Evolutionary conservation across 2,329 filamentous ascomycete species (phyloP), one percentile per base, ranked within the genome.

Genomic region (Trematosphaeria pertusa): DNA sequence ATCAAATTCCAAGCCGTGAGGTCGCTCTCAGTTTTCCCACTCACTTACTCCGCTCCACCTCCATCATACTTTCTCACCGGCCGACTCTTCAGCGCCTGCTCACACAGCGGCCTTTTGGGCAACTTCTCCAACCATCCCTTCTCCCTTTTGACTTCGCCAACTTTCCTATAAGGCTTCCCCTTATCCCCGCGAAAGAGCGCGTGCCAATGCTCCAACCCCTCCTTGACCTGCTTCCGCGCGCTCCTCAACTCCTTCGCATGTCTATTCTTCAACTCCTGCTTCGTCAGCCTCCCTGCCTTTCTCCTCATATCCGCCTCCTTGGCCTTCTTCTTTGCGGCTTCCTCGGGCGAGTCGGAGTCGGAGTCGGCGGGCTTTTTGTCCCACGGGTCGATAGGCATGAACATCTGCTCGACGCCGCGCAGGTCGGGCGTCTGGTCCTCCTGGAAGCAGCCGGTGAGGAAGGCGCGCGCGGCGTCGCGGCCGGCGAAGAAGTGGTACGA

Each of bases 361-460:
- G 50, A 42, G 8, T 43, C 22, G 5, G 46, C 46, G 30, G 52
- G 46, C 12, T 64, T 62, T n/a, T n/a, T n/a, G 9, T 77, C 78
- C 14, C 81, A 75, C 26, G 92, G 88, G 33, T 72, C 67, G 7
- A 93, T 69, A 0, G 84, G 83, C 2, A 87, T 71, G 73, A 85
- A 97, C 83, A 95, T 94, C 54, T 86, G 82, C 75, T 97, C 94
- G 4, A 90, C 87, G 35, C 94, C 94, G 51, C 89, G 83, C 70
- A 97, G 76, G 75, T 99, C 94, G 3, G 88, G 81, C 2, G 87
- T 94, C 22, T 86, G 78, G 77, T 99, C 94, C 54, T 91, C 87
- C 30, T 83, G 77, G 75, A 99, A 99, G 73, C 94, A 99, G 14
- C 90, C 91, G 2, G 94, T 97, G 15, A 99, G 86, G 72, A 91